Percentiles rank a stretch among this genome's conserved stretches.
Conservation (phyloP, 495 filamentous ascomycete species). For the Lophiostoma macrostomum region DNA sequence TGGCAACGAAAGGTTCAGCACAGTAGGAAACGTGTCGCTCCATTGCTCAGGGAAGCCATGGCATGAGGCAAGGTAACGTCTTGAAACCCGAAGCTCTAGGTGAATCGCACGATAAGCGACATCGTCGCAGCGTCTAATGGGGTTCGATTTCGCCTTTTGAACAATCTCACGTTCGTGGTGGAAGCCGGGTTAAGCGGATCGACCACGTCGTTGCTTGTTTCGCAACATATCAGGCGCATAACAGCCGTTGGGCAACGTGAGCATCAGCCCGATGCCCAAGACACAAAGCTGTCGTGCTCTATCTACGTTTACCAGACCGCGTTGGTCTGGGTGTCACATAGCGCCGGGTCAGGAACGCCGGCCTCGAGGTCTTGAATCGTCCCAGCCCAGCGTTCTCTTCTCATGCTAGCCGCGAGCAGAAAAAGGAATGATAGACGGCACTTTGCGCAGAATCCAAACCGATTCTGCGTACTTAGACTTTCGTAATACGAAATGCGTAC, state of each 20-base stretch:
- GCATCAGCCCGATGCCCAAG: slow-evolving; percentile 32
- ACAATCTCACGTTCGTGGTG: background rate
- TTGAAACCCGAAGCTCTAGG: background rate
- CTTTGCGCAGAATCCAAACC: too few species aligned
- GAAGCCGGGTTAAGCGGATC: slow-evolving; percentile 18
- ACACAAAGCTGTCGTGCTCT: background rate
- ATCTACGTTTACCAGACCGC: background rate
- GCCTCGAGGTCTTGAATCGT: too few species aligned
- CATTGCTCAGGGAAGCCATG: slow-evolving; percentile 69
- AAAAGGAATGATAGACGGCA: background rate
- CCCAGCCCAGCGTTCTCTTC: too few species aligned
- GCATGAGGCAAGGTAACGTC: slow-evolving; percentile 26
- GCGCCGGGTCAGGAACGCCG: slow-evolving; percentile 20
- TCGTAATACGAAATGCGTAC: slow-evolving; percentile 11
- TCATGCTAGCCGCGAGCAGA: slow-evolving; percentile 2
- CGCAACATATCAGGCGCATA: slow-evolving; percentile 20
- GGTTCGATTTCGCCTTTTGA: slow-evolving; percentile 9
- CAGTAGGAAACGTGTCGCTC: slow-evolving; percentile 88
- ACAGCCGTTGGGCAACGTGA: slow-evolving; percentile 31
- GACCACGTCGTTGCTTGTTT: slow-evolving; percentile 21
- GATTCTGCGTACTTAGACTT: background rate
- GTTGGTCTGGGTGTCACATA: slow-evolving; percentile 24
- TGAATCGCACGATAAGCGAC: slow-evolving; percentile 17
- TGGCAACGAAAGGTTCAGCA: slow-evolving; percentile 61
- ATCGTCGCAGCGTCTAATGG: background rate